phyloP scores from a whole-genome alignment of 1,284 basidiomycete species.

The Tylopilus orsonianus region DNA sequence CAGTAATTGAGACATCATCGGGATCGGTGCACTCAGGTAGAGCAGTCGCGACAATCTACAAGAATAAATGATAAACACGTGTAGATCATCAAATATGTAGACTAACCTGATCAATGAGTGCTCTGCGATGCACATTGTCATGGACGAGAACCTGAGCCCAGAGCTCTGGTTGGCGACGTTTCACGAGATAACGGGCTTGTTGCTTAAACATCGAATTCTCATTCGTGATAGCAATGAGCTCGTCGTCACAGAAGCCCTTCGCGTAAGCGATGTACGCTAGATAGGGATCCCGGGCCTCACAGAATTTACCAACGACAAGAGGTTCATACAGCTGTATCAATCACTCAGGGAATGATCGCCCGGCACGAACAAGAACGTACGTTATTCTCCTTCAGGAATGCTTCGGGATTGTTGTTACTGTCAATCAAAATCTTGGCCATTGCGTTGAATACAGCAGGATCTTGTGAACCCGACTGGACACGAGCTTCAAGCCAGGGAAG shows the following conservation, averaged over 20 bases:
- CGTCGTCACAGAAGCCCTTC: slow-evolving; percentile 98
- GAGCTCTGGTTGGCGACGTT: slow-evolving; percentile 92
- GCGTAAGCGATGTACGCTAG: slow-evolving; percentile 99
- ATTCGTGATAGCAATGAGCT: slow-evolving; percentile 96
- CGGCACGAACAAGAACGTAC: slow-evolving; percentile 43
- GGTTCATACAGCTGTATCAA: slow-evolving; percentile 84
- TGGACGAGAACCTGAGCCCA: slow-evolving; percentile 94
- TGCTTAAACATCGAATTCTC: slow-evolving; percentile 99
- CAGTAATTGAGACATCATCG: slow-evolving; percentile 97
- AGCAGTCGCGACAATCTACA: slow-evolving; percentile 86
- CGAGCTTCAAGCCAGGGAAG: slow-evolving; percentile 95
- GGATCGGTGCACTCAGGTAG: slow-evolving; percentile 97
- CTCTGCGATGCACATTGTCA: slow-evolving; percentile 91
- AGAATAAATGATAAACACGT: neutral
- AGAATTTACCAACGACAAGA: slow-evolving; percentile 97
- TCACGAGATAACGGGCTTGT: slow-evolving; percentile 97
- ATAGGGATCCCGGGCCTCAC: slow-evolving; percentile 98
- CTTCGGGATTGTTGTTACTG: slow-evolving; percentile 97
- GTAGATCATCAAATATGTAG: neutral
- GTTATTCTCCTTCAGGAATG: slow-evolving; percentile 99
- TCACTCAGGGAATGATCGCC: neutral
- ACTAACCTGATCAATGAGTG: slow-evolving; percentile 89
- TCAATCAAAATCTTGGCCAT: slow-evolving; percentile 99
- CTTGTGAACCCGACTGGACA: slow-evolving; percentile 90
- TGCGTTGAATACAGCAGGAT: slow-evolving; percentile 93